Conservation (phyloP, 441 rosid species). For the Populus trichocarpa region DNA sequence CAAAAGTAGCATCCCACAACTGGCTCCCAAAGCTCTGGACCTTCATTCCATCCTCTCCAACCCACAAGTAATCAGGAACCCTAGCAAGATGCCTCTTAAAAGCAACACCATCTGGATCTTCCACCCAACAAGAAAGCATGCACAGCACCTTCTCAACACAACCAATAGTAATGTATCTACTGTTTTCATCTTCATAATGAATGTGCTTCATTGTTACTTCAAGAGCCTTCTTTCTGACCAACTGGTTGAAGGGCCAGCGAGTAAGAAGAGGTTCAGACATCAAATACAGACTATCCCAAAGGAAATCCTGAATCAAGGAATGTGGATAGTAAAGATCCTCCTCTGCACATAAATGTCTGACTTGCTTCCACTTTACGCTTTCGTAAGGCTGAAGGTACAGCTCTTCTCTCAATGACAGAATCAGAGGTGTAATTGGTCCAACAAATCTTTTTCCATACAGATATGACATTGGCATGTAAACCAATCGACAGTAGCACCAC, state of each 20-base stretch:
- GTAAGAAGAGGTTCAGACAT: conserved; percentile 47
- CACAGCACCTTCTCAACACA: conserved; percentile 47
- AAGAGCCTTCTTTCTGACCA: conserved; percentile 42
- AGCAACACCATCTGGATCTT: conserved; percentile 49
- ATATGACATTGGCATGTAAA: conserved; percentile 79
- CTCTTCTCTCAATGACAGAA: conserved; percentile 31
- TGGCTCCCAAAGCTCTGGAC: conserved; percentile 60
- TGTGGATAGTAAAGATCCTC: conserved; percentile 56
- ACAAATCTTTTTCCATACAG: conserved; percentile 72
- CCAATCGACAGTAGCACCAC: conserved; percentile 76
- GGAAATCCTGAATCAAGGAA: conserved; percentile 33
- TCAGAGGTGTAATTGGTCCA: conserved; percentile 64
- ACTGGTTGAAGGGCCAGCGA: conserved; percentile 49
- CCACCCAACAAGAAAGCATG: conserved; percentile 64
- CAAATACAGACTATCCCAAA: conserved; percentile 48
- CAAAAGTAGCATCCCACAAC: conserved; percentile 45
- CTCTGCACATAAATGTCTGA: conserved; percentile 62
- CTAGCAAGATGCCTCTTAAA: conserved; percentile 54
- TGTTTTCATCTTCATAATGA: conserved; percentile 54
- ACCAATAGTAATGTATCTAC: conserved; percentile 54
- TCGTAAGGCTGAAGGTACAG: conserved; percentile 30
- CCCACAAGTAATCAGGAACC: conserved; percentile 53
- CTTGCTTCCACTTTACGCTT: conserved; percentile 17
- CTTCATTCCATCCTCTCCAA: conserved; percentile 63
- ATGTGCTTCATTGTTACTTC: conserved; percentile 43